phyloP scores from a whole-genome alignment of 2,329 filamentous ascomycete genomes.

The Berkeleyomyces basicola region DNA sequence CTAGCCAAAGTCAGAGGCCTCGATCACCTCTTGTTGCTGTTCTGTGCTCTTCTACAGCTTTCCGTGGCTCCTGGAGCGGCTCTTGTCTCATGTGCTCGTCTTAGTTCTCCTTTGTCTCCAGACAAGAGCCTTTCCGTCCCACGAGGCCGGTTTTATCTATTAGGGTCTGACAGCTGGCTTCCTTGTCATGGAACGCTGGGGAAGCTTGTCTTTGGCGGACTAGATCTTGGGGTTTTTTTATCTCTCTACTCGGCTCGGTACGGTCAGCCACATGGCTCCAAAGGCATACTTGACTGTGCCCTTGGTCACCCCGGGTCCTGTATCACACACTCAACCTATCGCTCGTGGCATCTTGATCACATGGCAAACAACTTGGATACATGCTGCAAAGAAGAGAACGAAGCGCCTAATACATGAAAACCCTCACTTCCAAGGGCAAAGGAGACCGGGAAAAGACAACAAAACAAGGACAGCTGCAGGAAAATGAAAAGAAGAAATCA shows the following conservation, averaged over 20 bases:
- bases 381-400: neutral
- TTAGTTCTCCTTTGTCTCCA: neutral
- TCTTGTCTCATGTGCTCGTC: neutral
- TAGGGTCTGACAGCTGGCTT: too few species aligned
- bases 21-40: neutral
- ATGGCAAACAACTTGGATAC: neutral
- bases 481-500: conserved; percentile 1
- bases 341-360: neutral
- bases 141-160: too few species aligned
- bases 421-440: neutral
- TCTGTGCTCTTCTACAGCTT: neutral
- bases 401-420: neutral
- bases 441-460: neutral
- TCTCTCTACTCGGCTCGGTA: too few species aligned
- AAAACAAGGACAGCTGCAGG: neutral
- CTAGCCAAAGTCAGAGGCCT: neutral
- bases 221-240: too few species aligned
- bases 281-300: too few species aligned
- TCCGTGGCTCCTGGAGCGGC: neutral
- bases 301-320: neutral
- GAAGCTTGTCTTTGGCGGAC: too few species aligned
- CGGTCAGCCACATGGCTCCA: too few species aligned
- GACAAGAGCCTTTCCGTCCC: too few species aligned
- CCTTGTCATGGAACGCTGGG: too few species aligned
- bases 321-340: neutral